Evolutionary conservation across 2,329 filamentous ascomycete species (phyloP).

Genomic region (Periconia sp.): DNA sequence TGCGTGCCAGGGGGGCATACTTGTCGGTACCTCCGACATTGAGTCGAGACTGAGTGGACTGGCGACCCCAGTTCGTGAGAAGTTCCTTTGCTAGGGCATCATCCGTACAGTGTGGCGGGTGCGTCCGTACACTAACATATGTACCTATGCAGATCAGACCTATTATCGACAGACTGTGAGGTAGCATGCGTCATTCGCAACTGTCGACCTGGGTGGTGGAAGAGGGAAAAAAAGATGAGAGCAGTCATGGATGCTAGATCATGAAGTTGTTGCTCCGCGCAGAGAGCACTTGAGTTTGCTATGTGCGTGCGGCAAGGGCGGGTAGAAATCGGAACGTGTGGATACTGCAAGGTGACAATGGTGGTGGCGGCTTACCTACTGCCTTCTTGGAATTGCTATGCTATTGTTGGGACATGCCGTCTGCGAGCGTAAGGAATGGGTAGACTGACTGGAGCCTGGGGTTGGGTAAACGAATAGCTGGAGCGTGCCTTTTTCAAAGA

Average conservation of each 20-base stretch:
- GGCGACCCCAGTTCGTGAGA: background rate
- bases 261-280: too few species aligned
- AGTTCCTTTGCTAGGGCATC: background rate
- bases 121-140: background rate
- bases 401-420: background rate
- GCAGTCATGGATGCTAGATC: too few species aligned
- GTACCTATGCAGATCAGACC: background rate
- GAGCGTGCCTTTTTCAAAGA: background rate
- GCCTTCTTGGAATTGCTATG: too few species aligned
- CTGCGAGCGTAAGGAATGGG: background rate
- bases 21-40: background rate
- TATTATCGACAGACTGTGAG: background rate
- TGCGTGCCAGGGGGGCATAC: background rate
- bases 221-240: too few species aligned
- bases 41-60: background rate
- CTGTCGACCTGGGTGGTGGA: too few species aligned
- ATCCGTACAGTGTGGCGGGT: background rate
- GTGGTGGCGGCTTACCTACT: too few species aligned
- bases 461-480: background rate
- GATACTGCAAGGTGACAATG: too few species aligned
- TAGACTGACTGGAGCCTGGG: background rate
- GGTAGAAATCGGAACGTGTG: too few species aligned
- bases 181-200: too few species aligned
- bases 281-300: too few species aligned
- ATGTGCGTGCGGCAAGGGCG: too few species aligned